phyloP scores from a whole-genome alignment of 345 rosid species.

The Syzygium jambos region DNA sequence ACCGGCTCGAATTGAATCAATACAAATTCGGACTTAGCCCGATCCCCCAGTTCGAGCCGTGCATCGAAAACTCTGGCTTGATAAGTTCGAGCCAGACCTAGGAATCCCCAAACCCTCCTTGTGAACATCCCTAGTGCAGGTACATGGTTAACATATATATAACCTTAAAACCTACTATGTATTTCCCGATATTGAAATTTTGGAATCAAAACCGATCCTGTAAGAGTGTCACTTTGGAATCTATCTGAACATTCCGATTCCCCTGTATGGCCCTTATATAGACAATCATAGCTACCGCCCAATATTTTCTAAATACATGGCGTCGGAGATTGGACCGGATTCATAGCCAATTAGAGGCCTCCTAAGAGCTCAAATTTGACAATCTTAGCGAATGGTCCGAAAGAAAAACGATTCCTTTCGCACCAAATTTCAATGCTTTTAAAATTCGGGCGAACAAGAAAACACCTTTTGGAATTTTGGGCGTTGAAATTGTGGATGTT shows the following conservation, averaged over 20 bases:
- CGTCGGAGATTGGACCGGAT: no score
- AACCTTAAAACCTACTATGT: not conserved
- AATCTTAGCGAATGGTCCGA: not conserved
- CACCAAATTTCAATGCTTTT: not conserved
- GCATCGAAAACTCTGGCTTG: not conserved
- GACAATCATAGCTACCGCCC: no score
- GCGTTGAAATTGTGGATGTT: not conserved
- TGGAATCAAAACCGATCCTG: not conserved
- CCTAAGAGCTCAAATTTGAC: not conserved
- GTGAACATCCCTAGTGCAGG: not conserved
- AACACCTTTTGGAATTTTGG: not conserved
- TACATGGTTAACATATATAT: not conserved
- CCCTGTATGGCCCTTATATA: no score
- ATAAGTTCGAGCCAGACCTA: not conserved
- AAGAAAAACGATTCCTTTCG: not conserved
- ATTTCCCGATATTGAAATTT: not conserved
- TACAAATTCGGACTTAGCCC: not conserved
- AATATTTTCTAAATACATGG: no score
- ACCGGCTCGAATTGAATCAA: rapidly evolving
- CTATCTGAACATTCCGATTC: no score
- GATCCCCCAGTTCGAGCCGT: not conserved
- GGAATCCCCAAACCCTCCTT: not conserved
- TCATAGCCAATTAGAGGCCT: not conserved
- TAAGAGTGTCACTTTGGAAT: not conserved
- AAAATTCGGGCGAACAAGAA: not conserved